Evolutionary conservation across 441 rosid species (phyloP).

Genomic region (Metrosideros polymorpha): DNA sequence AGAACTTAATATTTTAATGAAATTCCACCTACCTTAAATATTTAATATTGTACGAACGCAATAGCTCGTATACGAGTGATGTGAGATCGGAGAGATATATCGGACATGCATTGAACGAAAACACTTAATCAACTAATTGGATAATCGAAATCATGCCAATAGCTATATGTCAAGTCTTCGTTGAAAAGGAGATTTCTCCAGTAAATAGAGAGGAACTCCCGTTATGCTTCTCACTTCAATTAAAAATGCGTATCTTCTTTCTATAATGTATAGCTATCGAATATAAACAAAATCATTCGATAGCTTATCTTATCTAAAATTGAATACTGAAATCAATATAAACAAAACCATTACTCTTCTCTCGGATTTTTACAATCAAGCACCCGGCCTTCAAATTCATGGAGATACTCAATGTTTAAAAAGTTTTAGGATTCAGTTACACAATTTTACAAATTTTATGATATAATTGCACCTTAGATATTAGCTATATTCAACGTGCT

Average conservation of each 20-base stretch:
- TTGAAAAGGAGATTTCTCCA: neutral
- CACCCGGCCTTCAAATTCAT: neutral
- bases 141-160: neutral
- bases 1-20: neutral
- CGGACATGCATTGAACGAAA: neutral
- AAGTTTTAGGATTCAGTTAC: neutral
- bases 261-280: too few species aligned
- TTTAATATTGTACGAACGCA: accelerated
- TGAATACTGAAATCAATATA: neutral
- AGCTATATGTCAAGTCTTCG: neutral
- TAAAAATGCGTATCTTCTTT: too few species aligned
- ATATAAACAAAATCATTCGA: neutral
- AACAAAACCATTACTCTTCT: neutral
- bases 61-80: neutral
- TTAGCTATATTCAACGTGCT: neutral
- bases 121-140: neutral
- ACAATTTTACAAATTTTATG: neutral
- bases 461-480: neutral
- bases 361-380: neutral
- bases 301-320: neutral
- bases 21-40: neutral
- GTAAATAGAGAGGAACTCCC: neutral
- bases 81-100: neutral
- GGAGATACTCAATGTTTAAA: neutral
- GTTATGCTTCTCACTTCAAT: neutral